Evolutionary conservation across 345 rosid genomes (phyloP), one percentile per base, ranked within the genome.

Genomic region (Citrus mangshanensis): DNA sequence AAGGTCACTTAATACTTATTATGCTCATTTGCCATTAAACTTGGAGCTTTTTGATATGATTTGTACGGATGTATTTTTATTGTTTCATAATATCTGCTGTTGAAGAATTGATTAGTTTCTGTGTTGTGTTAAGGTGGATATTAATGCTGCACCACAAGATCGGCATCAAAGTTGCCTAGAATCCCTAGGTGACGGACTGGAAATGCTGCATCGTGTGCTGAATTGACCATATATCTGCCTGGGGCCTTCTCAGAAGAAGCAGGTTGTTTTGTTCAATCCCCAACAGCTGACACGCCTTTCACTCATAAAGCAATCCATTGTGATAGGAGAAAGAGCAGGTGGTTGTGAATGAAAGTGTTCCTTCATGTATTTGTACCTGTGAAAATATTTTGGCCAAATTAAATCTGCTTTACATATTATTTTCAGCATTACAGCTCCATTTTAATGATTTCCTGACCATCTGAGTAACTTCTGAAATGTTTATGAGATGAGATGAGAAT

Each of bases 161-260:
- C 62, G 95, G 98, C 74, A 91, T 95, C 67, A 91, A 88, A 87
- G 96, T 95, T 18, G 98, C 95, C n/a, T 66, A 88, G 96, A 81
- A 93, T 95, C 79, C 97, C 98, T n/a, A 7, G 79, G 96, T 78
- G 90, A 77, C n/a, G 61, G 54, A 89, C 88, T 1, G 99, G 99
- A 81, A 95, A 95, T 85, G 96, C 98, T 4, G 85, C 85, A 24
- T 90, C 97, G 38, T 95, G 97, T 75, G 93, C 98, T 28, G 98
- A 95, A 82, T 87, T 95, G 98, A 85, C 92, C 70, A 89, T 95
- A 79, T 93, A 90, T 84, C 80, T 93, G n/a, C n/a, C n/a, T n/a
- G n/a, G 56, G 98, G 95, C 72, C 95, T 95, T 81, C 98, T 95
- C 9, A 83, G 88, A 70, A n/a, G n/a, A 93, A 89, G 87, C 98